phyloP scores from a whole-genome alignment of 805 yeast genomes.

The Tetrapisispora iriomotensis region DNA sequence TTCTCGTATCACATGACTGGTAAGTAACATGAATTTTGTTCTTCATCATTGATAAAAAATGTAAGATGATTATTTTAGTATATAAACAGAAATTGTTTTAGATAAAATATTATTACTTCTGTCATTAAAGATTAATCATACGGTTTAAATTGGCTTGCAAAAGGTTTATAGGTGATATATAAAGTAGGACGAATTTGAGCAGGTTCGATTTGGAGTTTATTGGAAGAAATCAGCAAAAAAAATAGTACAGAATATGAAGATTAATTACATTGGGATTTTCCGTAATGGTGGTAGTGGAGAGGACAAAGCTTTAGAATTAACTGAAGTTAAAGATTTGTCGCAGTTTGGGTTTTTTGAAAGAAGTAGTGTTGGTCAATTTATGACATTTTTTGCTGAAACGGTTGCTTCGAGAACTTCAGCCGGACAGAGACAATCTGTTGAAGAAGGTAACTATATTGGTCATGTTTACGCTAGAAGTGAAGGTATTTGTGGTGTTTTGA shows the following conservation, averaged over 20 bases:
- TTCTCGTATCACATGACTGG: too few species aligned
- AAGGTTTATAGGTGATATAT: too few species aligned
- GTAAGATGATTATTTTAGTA: too few species aligned
- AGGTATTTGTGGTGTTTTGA: slow-evolving; percentile 84
- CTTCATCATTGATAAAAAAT: too few species aligned
- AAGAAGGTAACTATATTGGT: slow-evolving; percentile 83
- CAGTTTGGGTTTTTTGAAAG: slow-evolving; percentile 87
- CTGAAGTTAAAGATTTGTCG: slow-evolving; percentile 72
- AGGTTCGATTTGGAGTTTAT: neutral
- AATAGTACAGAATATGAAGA: slow-evolving; percentile 71
- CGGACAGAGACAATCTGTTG: slow-evolving; percentile 90
- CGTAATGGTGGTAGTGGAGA: slow-evolving; percentile 37
- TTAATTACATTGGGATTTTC: slow-evolving; percentile 81
- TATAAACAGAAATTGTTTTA: too few species aligned
- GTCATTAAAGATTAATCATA: too few species aligned
- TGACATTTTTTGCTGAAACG: slow-evolving; percentile 89
- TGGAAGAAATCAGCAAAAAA: too few species aligned
- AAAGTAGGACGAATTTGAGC: too few species aligned
- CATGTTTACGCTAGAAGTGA: slow-evolving; percentile 86
- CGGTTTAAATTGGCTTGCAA: too few species aligned
- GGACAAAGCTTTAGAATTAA: slow-evolving; percentile 60
- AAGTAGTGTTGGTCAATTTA: slow-evolving; percentile 74
- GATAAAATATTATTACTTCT: too few species aligned
- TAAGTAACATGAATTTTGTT: too few species aligned
- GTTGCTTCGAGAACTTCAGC: slow-evolving; percentile 79